Base-by-base conservation (phyloP, 139 green algal species). In the Chlorella sp. region DNA sequence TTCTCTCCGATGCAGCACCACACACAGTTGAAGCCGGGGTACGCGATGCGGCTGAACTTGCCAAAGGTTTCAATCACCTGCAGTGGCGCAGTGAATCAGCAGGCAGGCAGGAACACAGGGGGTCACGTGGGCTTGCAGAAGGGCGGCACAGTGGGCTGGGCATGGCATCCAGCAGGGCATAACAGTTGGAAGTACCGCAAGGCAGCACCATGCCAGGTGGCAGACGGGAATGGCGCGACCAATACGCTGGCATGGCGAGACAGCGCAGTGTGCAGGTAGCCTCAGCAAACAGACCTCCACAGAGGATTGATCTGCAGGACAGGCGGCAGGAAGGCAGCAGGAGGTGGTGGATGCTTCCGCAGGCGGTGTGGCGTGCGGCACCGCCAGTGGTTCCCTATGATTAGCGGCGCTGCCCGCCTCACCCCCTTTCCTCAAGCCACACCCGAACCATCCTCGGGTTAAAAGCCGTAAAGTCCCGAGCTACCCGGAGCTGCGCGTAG, bases 21-120 rank as follows among this genome's bases (percentile, higher is more conserved):
- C 19, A 96, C 85, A 73, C 88, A 94, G 91, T 96, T 96, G 93
- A 96, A 95, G 36, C 94, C 93, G 0, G 92, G 92, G 36, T 94
- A 73, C 1, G 90, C 92, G 37, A 95, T 92, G 5, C 91, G 80
- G 24, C 75, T 60, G 64, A 94, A 95, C 81, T 94, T 94, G 48
- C 93, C 68, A 64, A 83, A 88, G 34, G 61, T 61, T 19, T 80
- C 37, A 18, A 66, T 61, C 18, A 68, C 32, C 22, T 69, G 60
- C n/a, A 48, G 39, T 16, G 3, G 4, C 18, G n/a, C 16, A 3
- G n/a, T 40, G 80, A 40, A 12, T 0, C 16, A 26, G 40, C 42
- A 85, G 7, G 32, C 36, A n/a, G 68, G 14, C 76, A 71, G 80
- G 28, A 39, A 28, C n/a, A 64, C 39, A 3, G 61, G 15, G 4